A percentile compares a stretch with the other conserved stretches of the same genome.
phyloP scores from a whole-genome alignment of 2,329 filamentous ascomycete genomes.

The Emmonsia crescens region DNA sequence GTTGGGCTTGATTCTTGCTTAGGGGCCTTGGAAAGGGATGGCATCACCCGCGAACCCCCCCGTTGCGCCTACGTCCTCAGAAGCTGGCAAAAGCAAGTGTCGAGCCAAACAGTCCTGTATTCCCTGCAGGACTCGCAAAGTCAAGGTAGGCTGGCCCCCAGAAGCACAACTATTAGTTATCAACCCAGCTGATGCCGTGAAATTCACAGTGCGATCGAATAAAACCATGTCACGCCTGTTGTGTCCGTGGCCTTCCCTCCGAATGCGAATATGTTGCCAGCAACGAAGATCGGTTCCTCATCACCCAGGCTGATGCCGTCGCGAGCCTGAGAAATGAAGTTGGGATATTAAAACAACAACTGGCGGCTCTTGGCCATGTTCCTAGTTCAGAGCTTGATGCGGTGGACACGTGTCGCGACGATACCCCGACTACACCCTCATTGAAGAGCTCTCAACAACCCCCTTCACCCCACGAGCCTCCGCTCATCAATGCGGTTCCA shows the following conservation, averaged over 20 bases:
- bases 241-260: conserved; percentile 20
- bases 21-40: not conserved
- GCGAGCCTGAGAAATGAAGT: conserved; percentile 16
- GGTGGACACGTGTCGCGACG: not conserved
- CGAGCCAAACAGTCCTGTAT: conserved; percentile 23
- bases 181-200: not conserved
- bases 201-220: conserved; percentile 20
- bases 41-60: not conserved
- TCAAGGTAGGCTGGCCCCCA: conserved; percentile 18
- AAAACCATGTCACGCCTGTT: conserved; percentile 23
- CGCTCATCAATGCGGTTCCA: not conserved
- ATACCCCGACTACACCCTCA: not conserved
- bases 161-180: not conserved
- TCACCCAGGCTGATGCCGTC: conserved; percentile 20
- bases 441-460: not conserved
- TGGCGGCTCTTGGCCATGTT: conserved; percentile 56
- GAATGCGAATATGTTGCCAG: conserved; percentile 24
- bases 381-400: not conserved
- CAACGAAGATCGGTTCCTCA: conserved; percentile 22
- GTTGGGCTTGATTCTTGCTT: not conserved
- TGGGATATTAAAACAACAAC: conserved; percentile 57
- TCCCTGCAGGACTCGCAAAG: conserved; percentile 23
- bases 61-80: not conserved
- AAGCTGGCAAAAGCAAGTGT: conserved; percentile 11
- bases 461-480: not conserved